These are phyloP conservation scores for Casuarina equisetifolia DNA, from an alignment of 306 rosid genomes.

Conservation along the genomic window DNA sequence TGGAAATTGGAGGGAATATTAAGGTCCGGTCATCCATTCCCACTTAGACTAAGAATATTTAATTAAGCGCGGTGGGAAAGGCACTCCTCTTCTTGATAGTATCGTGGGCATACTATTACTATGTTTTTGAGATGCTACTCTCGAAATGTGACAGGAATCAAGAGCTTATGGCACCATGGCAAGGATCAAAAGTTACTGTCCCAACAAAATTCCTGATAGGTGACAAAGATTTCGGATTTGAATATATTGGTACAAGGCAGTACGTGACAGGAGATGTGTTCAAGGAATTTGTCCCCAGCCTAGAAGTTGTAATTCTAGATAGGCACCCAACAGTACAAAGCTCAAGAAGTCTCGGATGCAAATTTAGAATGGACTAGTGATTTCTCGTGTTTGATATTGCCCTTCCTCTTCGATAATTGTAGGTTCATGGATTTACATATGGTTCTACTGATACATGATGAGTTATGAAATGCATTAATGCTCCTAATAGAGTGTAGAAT, in stretches of 20 bases:
- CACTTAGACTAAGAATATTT: constrained; percentile 11
- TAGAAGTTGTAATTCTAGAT: constrained; percentile 37
- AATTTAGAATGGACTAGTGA: not conserved
- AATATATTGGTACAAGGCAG: constrained; percentile 33
- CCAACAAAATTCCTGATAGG: constrained; percentile 39
- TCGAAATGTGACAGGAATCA: constrained; percentile 32
- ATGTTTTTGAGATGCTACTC: not conserved
- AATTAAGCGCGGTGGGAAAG: constrained; percentile 36
- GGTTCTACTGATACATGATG: too few species aligned
- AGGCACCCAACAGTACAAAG: constrained; percentile 27
- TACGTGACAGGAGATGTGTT: constrained; percentile 38
- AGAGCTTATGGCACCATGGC: constrained; percentile 53
- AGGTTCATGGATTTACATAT: not conserved
- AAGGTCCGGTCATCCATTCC: constrained; percentile 27
- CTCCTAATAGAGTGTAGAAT: too few species aligned
- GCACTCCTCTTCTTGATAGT: constrained; percentile 17
- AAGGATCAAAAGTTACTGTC: constrained; percentile 34
- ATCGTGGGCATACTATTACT: not conserved
- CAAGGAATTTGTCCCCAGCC: constrained; percentile 41
- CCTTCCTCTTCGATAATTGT: not conserved
- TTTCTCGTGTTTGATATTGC: not conserved
- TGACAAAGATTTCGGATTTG: constrained; percentile 32
- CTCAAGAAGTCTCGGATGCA: constrained; percentile 26
- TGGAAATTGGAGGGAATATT: constrained; percentile 22
- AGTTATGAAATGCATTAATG: too few species aligned